These are phyloP conservation scores for Pseudotulostoma volvatum DNA, from an alignment of 495 filamentous ascomycete genomes.

Conservation along the genomic window DNA sequence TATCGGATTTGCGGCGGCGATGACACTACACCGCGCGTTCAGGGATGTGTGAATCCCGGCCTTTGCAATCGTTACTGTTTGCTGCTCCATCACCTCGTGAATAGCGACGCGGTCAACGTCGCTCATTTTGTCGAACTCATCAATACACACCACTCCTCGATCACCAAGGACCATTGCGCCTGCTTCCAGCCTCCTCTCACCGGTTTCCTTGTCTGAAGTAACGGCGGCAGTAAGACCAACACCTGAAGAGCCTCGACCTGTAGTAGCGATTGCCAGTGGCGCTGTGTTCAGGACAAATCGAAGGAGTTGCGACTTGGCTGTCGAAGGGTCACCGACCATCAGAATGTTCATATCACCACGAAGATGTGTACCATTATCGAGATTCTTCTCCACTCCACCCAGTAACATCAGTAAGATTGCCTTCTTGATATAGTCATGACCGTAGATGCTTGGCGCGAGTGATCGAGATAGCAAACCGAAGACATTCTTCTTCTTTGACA, in stretches of 20 bases:
- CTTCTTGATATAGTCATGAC: conserved; percentile 96
- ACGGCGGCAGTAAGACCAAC: conserved; percentile 97
- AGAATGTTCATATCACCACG: conserved; percentile 98
- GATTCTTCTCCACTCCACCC: conserved; percentile 96
- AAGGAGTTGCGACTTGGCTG: conserved; percentile 92
- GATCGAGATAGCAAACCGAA: conserved; percentile 93
- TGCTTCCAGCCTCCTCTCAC: conserved; percentile 84
- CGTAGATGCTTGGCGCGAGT: conserved; percentile 92
- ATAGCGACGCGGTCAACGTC: conserved; percentile 96
- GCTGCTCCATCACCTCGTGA: conserved; percentile 99
- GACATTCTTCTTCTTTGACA: conserved; percentile 86
- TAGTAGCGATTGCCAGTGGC: conserved; percentile 91
- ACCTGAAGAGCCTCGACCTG: conserved; percentile 90
- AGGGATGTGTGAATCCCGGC: conserved; percentile 96
- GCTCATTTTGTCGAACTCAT: conserved; percentile 99
- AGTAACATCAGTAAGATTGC: conserved; percentile 93
- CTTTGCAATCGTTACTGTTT: conserved; percentile 98
- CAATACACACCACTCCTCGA: conserved; percentile 94
- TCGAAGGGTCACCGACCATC: conserved; percentile 98
- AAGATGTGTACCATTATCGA: conserved; percentile 95
- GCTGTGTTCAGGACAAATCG: conserved; percentile 97
- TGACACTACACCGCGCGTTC: conserved; percentile 91
- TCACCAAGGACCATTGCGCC: conserved; percentile 98
- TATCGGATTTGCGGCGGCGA: conserved; percentile 93
- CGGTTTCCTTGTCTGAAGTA: conserved; percentile 92